A percentile compares a stretch with the other conserved stretches of the same genome.
These are phyloP conservation scores for Paramecium tetraurelia DNA, from an alignment of 73 alveolate species.

Conservation along the genomic window DNA sequence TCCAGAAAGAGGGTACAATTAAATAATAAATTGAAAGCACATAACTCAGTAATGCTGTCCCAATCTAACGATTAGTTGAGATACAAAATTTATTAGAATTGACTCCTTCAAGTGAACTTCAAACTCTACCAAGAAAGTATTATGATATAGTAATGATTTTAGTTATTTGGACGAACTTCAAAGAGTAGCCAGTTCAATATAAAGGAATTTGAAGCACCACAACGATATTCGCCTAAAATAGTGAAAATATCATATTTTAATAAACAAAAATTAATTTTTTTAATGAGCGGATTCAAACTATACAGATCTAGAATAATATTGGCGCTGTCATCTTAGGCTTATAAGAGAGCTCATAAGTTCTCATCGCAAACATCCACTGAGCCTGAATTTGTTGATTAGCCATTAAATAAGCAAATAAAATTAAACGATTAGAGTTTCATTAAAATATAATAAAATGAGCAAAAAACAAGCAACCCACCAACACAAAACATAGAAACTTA, in stretches of 20 bases:
- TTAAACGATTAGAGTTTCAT: not conserved
- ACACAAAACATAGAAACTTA: not conserved
- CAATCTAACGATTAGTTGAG: constrained; percentile 25
- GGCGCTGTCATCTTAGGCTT: not conserved
- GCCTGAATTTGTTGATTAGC: not conserved
- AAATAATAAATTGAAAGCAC: not conserved
- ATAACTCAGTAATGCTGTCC: constrained; percentile 16
- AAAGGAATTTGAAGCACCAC: constrained; percentile 2
- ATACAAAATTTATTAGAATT: constrained; percentile 10
- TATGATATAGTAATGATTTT: not conserved
- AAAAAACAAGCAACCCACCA: not conserved
- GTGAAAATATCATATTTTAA: constrained; percentile 9
- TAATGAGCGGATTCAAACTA: constrained; percentile 34
- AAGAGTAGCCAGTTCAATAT: constrained; percentile 6
- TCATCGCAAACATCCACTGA: not conserved
- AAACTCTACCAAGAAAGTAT: constrained; percentile 33
- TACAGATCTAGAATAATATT: constrained; percentile 8
- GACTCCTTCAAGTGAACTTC: constrained; percentile 23
- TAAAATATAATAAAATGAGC: not conserved
- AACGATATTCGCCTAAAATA: constrained; percentile 3
- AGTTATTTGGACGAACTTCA: constrained; percentile 18
- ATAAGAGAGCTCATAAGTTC: not conserved
- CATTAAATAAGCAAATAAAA: not conserved
- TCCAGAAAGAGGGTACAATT: constrained; percentile 2
- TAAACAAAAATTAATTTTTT: not conserved